Conservation (phyloP, 108 stramenopile species). For the Cyclotella choctawhatcheeana region DNA sequence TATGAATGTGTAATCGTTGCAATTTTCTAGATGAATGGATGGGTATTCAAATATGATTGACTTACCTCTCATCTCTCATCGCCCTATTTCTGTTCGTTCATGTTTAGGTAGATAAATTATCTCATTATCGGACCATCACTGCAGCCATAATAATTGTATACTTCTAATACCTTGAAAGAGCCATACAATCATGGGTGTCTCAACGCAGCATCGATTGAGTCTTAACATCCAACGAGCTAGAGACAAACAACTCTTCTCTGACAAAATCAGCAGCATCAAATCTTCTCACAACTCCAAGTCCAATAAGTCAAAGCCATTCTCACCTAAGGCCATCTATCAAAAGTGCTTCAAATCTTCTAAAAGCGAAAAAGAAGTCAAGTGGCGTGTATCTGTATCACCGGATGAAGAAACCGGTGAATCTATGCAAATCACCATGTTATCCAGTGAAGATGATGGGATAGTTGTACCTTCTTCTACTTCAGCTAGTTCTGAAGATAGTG, state of each 20-base stretch:
- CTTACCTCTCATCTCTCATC: too few relatives aligned
- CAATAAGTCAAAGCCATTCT: not conserved
- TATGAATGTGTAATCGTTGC: too few relatives aligned
- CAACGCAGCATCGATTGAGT: not conserved
- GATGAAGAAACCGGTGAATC: slow-evolving; percentile 6
- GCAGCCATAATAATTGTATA: not conserved
- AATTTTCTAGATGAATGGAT: too few relatives aligned
- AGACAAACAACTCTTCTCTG: not conserved
- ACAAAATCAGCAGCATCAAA: not conserved
- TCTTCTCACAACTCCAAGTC: not conserved
- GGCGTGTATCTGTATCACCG: not conserved
- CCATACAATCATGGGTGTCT: not conserved
- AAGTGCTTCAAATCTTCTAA: not conserved
- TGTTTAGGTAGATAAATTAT: not conserved
- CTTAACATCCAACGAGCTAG: not conserved
- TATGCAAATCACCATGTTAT: slow-evolving; percentile 3
- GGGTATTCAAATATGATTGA: too few relatives aligned
- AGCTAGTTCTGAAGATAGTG: not conserved
- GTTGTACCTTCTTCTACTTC: not conserved
- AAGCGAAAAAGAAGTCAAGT: not conserved
- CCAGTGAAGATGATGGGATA: not conserved
- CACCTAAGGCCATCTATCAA: not conserved
- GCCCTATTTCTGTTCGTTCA: too few relatives aligned
- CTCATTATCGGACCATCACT: not conserved
- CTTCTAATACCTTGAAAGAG: not conserved